These are phyloP conservation scores for Juglanconis sp. DNA, from an alignment of 2,329 filamentous ascomycete species.

Conservation along the genomic window DNA sequence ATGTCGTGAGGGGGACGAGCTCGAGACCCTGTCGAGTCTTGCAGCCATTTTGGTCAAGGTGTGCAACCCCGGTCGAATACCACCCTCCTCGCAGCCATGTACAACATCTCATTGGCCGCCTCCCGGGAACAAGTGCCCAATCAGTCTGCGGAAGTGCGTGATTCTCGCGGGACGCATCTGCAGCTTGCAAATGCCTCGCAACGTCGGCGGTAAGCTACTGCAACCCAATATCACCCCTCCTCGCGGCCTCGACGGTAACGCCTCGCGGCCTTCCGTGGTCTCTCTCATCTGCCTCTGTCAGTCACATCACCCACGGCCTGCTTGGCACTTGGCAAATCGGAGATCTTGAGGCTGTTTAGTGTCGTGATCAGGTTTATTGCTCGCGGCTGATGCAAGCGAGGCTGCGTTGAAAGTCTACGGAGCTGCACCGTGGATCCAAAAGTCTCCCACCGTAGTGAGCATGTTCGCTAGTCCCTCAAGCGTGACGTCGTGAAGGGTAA, in stretches of 20 bases:
- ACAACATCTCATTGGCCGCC: conserved; percentile 1
- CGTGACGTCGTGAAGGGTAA: neutral
- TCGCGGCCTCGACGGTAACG: neutral
- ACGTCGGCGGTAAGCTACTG: conserved; percentile 8
- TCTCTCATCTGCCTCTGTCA: neutral
- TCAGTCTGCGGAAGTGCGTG: conserved; percentile 11
- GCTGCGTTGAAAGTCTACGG: neutral
- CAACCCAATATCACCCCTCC: neutral
- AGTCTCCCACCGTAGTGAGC: neutral
- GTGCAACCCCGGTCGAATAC: neutral
- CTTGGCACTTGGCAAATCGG: neutral
- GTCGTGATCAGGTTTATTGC: neutral
- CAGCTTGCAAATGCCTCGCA: conserved; percentile 13
- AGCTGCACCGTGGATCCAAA: neutral
- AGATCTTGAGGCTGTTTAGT: neutral
- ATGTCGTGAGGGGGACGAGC: neutral
- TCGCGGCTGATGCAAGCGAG: neutral
- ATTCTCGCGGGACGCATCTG: conserved; percentile 8
- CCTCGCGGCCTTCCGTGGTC: too few relatives aligned
- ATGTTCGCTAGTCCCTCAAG: neutral
- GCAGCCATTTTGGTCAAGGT: conserved; percentile 2
- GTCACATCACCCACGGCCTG: neutral
- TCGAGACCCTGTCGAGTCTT: conserved; percentile 2
- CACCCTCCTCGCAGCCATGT: neutral
- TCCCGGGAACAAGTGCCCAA: conserved; percentile 3